Base-by-base conservation (phyloP, 305 asterid genomes). In the Solanum hybrid region DNA sequence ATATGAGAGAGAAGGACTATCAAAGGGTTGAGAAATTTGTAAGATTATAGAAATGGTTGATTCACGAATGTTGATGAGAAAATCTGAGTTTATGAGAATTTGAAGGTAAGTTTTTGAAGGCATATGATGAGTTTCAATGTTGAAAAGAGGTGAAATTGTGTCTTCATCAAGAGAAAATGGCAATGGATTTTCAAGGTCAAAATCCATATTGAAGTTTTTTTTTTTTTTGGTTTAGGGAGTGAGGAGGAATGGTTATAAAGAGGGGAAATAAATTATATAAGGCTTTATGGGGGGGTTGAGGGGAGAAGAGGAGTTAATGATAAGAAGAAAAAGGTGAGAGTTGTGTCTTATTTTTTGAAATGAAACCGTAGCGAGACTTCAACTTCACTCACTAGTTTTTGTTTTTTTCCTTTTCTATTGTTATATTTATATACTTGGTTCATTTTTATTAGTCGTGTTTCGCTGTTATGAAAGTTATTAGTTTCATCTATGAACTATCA, bases 141-240 rank as follows among this genome's bases (percentile, higher is more conserved):
- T 12, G 71, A 94, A 95, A 2, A 95, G 87, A 17, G 91, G 84
- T 14, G 92, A 88, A 72, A 89, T 14, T 16, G 64, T 24, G 26
- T 88, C 90, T 10, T 92, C 92, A 29, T 86, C 92, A n/a, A 60
- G 88, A 1, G 86, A 60, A 51, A 89, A 89, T 89, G 95, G 95
- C 26, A 95, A 78, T 86, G 98, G 98, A 86, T 91, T 92, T 88
- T 94, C 96, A 75, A 95, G 96, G 92, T 94, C 93, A 88, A 90
- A 94, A 88, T 93, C 97, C 98, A 95, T 56, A 0, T 17, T 17
- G 9, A 51, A 56, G 69, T 17, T 56, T 17, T 56, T 42, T 37
- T 36, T 88, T 27, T 5, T 7, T 24, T 24, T 5, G 81, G 5
- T 26, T 34, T 35, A 16, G 75, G 16, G 79, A 29, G 76, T 85